phyloP scores from a whole-genome alignment of 306 rosid species.

The Senna siamea region DNA sequence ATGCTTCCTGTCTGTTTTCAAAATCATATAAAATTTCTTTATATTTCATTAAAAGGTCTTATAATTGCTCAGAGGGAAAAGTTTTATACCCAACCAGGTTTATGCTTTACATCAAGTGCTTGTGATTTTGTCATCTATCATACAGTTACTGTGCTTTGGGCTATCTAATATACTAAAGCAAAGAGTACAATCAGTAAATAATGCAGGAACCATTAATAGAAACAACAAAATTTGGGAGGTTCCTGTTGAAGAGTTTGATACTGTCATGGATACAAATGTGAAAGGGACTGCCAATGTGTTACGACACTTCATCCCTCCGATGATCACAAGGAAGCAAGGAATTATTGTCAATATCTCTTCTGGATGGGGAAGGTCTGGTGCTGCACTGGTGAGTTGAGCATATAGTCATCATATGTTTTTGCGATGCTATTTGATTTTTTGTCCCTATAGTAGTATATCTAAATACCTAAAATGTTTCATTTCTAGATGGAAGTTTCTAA shows the following conservation, averaged over 20 bases:
- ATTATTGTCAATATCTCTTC: constrained; percentile 89
- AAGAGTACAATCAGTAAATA: constrained; percentile 58
- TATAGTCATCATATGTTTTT: background rate
- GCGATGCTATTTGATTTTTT: background rate
- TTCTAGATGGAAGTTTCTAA: background rate
- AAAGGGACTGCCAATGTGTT: constrained; percentile 78
- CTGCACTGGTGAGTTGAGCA: constrained; percentile 61
- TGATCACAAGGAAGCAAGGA: constrained; percentile 59
- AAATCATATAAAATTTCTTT: background rate
- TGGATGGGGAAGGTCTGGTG: constrained; percentile 97
- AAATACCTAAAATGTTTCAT: background rate
- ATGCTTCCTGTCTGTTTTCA: constrained; percentile 2
- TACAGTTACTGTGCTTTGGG: background rate
- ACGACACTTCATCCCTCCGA: constrained; percentile 80
- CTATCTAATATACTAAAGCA: constrained; percentile 14
- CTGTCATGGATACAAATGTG: constrained; percentile 75
- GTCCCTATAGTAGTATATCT: too few relatives aligned
- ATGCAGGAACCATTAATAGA: constrained; percentile 81
- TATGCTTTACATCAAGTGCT: too few relatives aligned
- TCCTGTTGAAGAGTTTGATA: constrained; percentile 69
- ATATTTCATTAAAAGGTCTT: too few relatives aligned
- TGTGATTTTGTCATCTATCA: background rate
- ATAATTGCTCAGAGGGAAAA: too few relatives aligned
- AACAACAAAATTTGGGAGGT: constrained; percentile 94
- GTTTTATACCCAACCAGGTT: too few relatives aligned